Conservation (phyloP, 2,329 filamentous ascomycete species). For the Penicillium vulpinum region DNA sequence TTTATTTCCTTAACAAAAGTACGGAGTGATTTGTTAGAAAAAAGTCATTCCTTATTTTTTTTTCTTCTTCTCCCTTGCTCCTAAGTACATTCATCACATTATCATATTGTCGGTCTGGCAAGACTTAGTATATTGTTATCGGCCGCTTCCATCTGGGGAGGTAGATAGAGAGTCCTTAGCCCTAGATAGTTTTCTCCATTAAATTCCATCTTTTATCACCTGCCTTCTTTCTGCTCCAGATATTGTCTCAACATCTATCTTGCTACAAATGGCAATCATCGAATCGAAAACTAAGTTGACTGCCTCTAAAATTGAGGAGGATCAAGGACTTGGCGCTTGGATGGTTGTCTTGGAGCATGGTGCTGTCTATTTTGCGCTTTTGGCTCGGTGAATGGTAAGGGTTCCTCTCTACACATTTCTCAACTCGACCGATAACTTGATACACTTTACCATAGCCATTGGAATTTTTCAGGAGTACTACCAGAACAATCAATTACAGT, state of each 20-base stretch:
- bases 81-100: background rate
- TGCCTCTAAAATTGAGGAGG: background rate
- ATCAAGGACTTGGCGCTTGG: slow-evolving; percentile 48
- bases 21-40: background rate
- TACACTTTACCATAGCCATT: slow-evolving; percentile 28
- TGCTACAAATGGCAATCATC: background rate
- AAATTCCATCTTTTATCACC: background rate
- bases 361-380: slow-evolving; percentile 48
- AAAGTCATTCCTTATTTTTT: background rate
- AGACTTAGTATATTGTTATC: background rate
- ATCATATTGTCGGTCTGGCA: background rate
- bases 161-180: background rate
- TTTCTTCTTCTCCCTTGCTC: background rate
- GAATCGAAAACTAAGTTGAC: background rate
- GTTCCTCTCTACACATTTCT: background rate
- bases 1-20: too few relatives aligned
- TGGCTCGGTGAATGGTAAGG: slow-evolving; percentile 48
- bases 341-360: slow-evolving; percentile 52
- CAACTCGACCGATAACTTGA: background rate
- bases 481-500: slow-evolving; percentile 46
- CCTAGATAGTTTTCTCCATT: background rate
- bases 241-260: background rate
- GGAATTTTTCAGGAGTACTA: slow-evolving; percentile 62
- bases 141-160: too few relatives aligned
- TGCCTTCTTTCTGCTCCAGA: background rate